Evolutionary conservation across 2,329 filamentous ascomycete species (phyloP).

Genomic region (Decorospora gaudefroyi): DNA sequence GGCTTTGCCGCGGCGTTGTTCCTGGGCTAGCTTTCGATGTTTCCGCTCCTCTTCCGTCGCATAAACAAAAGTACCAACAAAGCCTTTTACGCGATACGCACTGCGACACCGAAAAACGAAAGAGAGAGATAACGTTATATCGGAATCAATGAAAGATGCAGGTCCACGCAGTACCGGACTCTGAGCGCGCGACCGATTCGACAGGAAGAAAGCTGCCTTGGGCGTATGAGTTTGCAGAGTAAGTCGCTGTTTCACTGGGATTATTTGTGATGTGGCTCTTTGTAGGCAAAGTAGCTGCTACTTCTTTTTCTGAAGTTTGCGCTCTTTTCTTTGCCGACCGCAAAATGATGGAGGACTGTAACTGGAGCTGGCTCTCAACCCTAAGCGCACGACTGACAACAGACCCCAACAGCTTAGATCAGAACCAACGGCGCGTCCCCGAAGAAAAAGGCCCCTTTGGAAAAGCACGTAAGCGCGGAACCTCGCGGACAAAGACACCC

Average conservation of each 20-base stretch:
- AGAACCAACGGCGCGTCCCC: constrained; percentile 57
- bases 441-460: constrained; percentile 68
- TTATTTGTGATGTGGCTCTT: constrained; percentile 1
- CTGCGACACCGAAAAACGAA: constrained; percentile 6
- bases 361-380: constrained; percentile 1
- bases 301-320: not conserved
- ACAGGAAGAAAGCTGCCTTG: constrained; percentile 65
- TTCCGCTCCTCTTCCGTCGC: constrained; percentile 25
- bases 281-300: not conserved
- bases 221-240: constrained; percentile 66
- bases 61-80: constrained; percentile 33
- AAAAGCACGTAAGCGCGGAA: constrained; percentile 53
- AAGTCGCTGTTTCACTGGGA: constrained; percentile 37
- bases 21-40: constrained; percentile 20
- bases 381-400: constrained; percentile 21
- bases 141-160: constrained; percentile 56
- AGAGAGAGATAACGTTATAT: not conserved
- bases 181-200: constrained; percentile 64
- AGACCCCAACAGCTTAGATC: constrained; percentile 37
- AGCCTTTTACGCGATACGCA: constrained; percentile 8
- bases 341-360: constrained; percentile 2
- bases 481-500: constrained; percentile 60
- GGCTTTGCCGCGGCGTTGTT: constrained; percentile 34
- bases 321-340: not conserved
- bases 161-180: constrained; percentile 66